These are phyloP conservation scores for Daldinia concentrica DNA, from an alignment of 495 filamentous ascomycete genomes.

Conservation along the genomic window DNA sequence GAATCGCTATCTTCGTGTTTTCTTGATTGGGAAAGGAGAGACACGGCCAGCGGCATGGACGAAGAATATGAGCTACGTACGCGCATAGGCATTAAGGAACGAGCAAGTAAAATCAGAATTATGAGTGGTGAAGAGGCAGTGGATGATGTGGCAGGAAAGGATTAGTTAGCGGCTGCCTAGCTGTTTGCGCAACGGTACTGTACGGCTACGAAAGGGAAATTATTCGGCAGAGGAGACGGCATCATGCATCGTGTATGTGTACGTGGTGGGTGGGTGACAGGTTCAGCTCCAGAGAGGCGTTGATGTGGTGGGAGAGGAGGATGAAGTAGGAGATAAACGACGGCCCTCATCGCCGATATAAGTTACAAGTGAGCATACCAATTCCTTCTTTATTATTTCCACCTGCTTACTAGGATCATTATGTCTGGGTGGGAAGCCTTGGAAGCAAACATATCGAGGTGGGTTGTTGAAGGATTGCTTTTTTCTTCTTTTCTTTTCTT, in stretches of 20 bases:
- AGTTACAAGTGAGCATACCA: constrained; percentile 33
- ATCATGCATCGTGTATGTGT: constrained; percentile 55
- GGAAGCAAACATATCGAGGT: constrained; percentile 31
- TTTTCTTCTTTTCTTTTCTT: constrained; percentile 16
- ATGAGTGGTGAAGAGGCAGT: constrained; percentile 40
- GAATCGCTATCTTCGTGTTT: constrained; percentile 26
- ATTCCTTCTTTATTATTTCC: constrained; percentile 30
- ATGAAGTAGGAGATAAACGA: constrained; percentile 34
- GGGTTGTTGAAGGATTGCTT: constrained; percentile 33
- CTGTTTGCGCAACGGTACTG: constrained; percentile 58
- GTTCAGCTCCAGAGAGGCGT: constrained; percentile 23
- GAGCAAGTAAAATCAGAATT: constrained; percentile 31
- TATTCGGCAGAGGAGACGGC: constrained; percentile 52
- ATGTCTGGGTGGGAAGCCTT: constrained; percentile 26
- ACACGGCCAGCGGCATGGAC: constrained; percentile 40
- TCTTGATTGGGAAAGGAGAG: constrained; percentile 41
- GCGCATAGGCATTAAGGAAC: constrained; percentile 34
- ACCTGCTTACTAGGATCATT: constrained; percentile 41
- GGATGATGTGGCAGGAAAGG: constrained; percentile 57
- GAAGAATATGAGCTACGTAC: constrained; percentile 34
- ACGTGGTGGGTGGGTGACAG: constrained; percentile 38
- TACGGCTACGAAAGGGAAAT: constrained; percentile 50
- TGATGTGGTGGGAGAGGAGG: constrained; percentile 24
- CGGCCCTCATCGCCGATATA: constrained; percentile 32
- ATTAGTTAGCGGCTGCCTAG: constrained; percentile 52